phyloP scores from a whole-genome alignment of 371 early-diverging fungal genomes.

The Mortierella sp. region DNA sequence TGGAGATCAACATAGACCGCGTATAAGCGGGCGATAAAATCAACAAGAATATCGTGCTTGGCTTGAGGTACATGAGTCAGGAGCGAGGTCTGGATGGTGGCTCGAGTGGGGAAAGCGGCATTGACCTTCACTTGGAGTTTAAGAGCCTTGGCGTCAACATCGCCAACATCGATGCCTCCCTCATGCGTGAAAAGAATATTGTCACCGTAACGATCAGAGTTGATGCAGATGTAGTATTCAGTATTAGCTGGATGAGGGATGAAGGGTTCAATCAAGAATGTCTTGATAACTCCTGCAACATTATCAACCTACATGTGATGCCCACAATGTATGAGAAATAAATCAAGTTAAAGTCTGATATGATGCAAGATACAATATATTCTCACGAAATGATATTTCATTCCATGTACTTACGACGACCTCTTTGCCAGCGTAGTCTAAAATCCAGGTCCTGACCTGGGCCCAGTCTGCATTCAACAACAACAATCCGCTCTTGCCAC shows the following conservation, averaged over 20 bases:
- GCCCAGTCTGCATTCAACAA: conserved; percentile 92
- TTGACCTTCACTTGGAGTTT: conserved; percentile 83
- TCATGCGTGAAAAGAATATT: conserved; percentile 96
- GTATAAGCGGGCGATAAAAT: conserved; percentile 93
- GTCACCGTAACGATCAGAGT: conserved; percentile 96
- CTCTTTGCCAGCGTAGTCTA: conserved; percentile 85
- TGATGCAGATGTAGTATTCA: conserved; percentile 97
- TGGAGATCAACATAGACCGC: conserved; percentile 95
- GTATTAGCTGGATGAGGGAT: conserved; percentile 91
- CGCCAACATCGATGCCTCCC: conserved; percentile 98
- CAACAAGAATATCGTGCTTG: conserved; percentile 88
- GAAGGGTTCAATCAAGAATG: conserved; percentile 97
- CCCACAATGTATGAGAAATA: background rate
- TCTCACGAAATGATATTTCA: background rate
- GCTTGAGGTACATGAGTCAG: conserved; percentile 74
- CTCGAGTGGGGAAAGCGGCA: conserved; percentile 72
- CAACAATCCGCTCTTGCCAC: conserved; percentile 95
- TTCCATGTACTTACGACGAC: conserved; percentile 71
- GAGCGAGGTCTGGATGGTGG: conserved; percentile 74
- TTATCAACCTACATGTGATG: conserved; percentile 75
- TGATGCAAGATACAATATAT: background rate
- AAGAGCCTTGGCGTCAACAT: conserved; percentile 97
- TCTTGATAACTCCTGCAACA: conserved; percentile 89
- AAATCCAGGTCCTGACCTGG: conserved; percentile 91
- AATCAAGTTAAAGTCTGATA: background rate